A percentile compares a stretch with the other conserved stretches of the same genome.
Conservation (phyloP, 257 asterid genomes). For the Solanum chiquidenum region DNA sequence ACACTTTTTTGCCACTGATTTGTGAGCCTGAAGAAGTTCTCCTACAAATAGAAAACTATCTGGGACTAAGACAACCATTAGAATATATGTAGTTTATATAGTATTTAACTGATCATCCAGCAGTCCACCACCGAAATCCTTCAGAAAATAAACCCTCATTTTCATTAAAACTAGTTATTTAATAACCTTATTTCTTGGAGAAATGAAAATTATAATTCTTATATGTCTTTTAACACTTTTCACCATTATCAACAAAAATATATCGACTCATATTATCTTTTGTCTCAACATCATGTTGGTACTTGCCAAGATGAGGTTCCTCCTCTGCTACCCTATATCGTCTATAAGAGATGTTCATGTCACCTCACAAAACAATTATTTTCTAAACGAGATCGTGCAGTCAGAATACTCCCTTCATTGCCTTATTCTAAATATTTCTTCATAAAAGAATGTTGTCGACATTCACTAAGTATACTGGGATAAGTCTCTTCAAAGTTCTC, state of each 20-base stretch:
- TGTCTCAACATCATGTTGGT: slow-evolving; percentile 7
- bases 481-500: slow-evolving; percentile 5
- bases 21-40: not conserved
- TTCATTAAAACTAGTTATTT: slow-evolving; percentile 4
- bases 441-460: not conserved
- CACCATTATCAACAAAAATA: not conserved
- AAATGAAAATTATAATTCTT: not conserved
- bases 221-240: slow-evolving; percentile 2
- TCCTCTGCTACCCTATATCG: slow-evolving; percentile 8
- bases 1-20: not conserved
- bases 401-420: not conserved
- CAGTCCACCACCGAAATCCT: slow-evolving; percentile 1
- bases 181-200: not conserved
- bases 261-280: not conserved
- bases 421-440: slow-evolving; percentile 9
- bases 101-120: not conserved
- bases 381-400: slow-evolving; percentile 4
- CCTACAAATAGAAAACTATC: not conserved
- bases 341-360: not conserved
- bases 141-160: slow-evolving; percentile 11
- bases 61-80: slow-evolving; percentile 1
- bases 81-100: not conserved
- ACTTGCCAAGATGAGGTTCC: not conserved
- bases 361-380: not conserved
- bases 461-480: not conserved